Evolutionary conservation across 2,329 filamentous ascomycete species (phyloP).

Genomic region (Leptosphaerulina australis): DNA sequence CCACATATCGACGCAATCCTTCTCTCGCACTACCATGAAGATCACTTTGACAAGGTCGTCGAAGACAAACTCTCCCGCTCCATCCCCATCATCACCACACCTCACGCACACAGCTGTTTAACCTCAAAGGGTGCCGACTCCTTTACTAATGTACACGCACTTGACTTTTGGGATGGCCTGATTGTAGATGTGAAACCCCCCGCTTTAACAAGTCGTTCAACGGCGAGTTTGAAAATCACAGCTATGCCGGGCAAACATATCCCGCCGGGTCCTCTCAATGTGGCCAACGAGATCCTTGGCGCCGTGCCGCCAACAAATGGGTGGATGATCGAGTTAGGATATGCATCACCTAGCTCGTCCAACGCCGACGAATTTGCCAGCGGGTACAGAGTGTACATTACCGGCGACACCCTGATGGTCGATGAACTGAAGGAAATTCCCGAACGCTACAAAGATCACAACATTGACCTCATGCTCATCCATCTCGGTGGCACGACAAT

Average conservation of each 20-base stretch:
- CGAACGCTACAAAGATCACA: conserved; percentile 58
- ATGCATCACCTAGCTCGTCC: conserved; percentile 34
- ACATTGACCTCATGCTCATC: conserved; percentile 69
- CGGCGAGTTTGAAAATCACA: conserved; percentile 61
- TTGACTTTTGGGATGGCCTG: conserved; percentile 63
- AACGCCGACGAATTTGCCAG: conserved; percentile 46
- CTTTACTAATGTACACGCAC: conserved; percentile 61
- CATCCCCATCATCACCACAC: conserved; percentile 68
- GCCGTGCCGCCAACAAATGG: conserved; percentile 69
- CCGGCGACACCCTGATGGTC: conserved; percentile 68
- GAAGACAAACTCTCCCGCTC: conserved; percentile 58
- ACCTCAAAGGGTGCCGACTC: conserved; percentile 54
- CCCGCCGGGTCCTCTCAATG: conserved; percentile 51
- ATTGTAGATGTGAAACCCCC: conserved; percentile 52
- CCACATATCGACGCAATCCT: conserved; percentile 66
- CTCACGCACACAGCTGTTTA: conserved; percentile 63
- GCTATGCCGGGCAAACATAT: conserved; percentile 71
- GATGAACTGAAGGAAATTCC: conserved; percentile 68
- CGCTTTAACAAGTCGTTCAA: conserved; percentile 17
- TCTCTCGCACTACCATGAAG: conserved; percentile 68
- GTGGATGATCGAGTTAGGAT: conserved; percentile 69
- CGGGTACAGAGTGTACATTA: conserved; percentile 68
- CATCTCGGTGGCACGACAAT: conserved; percentile 71
- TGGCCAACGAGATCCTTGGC: conserved; percentile 56
- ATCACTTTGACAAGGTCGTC: conserved; percentile 62